Conservation (phyloP, 805 yeast genomes). For the Yamadazyma philogaea region DNA sequence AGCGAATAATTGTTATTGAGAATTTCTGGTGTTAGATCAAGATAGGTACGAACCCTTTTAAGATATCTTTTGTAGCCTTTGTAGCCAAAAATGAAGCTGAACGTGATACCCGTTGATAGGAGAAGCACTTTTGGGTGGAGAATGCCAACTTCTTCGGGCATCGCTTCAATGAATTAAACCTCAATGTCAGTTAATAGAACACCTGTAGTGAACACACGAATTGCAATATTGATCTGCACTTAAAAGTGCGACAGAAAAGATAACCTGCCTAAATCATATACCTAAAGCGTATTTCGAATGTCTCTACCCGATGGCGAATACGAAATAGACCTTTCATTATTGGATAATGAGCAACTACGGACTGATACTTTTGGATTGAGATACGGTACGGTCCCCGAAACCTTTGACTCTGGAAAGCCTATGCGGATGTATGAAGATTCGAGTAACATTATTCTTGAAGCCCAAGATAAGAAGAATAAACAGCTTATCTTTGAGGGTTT, state of each 20-base stretch:
- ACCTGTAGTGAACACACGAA: not conserved
- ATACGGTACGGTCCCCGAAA: conserved; percentile 41
- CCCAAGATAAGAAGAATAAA: conserved; percentile 20
- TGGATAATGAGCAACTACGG: not conserved
- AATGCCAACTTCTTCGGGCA: conserved; percentile 19
- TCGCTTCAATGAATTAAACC: not conserved
- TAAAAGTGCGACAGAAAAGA: conserved; percentile 2
- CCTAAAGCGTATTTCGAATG: conserved; percentile 4
- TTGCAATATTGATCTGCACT: not conserved
- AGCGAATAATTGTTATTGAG: conserved; percentile 26
- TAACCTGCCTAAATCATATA: too few species aligned
- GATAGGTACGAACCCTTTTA: conserved; percentile 31
- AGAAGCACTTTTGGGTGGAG: conserved; percentile 40
- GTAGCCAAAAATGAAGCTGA: conserved; percentile 26
- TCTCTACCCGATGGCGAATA: conserved; percentile 41
- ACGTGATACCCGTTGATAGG: conserved; percentile 33
- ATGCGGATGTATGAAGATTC: conserved; percentile 33
- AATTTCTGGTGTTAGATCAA: conserved; percentile 36
- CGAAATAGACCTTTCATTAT: conserved; percentile 34
- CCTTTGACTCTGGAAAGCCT: conserved; percentile 36
- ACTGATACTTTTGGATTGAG: conserved; percentile 25
- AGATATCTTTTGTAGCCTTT: conserved; percentile 33
- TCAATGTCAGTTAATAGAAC: not conserved
- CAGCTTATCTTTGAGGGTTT: conserved; percentile 39
- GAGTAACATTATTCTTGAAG: conserved; percentile 32